Base-by-base conservation (phyloP, 2,329 filamentous ascomycete genomes). In the Macrophomina tecta region DNA sequence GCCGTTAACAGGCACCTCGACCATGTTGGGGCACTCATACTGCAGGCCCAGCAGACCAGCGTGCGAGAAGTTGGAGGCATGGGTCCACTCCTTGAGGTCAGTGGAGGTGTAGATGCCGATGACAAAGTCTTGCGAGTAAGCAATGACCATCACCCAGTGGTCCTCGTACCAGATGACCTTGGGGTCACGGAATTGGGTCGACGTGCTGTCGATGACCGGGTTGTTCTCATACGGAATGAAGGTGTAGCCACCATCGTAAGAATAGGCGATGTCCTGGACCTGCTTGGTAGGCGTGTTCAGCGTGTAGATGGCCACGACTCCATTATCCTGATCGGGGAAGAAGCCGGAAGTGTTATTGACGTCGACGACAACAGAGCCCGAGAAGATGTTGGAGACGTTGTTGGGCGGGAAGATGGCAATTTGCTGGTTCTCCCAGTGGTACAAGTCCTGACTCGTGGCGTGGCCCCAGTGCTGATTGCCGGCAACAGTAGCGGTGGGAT, bases 401-500 rank as follows among this genome's bases (percentile, higher is more conserved):
- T 85, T 83, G 69, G 81, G 82, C 46, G 86, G 87, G 82, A 75
- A 80, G 76, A 91, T 78, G 9, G 88, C 88, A 69, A 90, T 86
- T 5, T 85, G 84, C 71, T 90, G 87, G 69, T 90, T 89, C 1
- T 79, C 80, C 89, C 88, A 91, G 67, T 85, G 84, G 71, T 88
- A 89, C 1, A 90, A 77, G 70, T 91, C 88, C 14, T 77, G 72
- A 38, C 84, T 87, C 1, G 87, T 90, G 2, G 87, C 87, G 71
- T 90, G 88, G 9, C 89, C 88, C 89, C 88, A 90, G 70, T 90
- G 87, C 71, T 89, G 84, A 68, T 88, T 87, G 1, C 86, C 87
- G 5, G 79, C 84, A 0, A 84, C 80, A 7, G 78, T 75, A 2
- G 73, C 82, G 0, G 80, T 80, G 1, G 85, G 84, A 65, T 86